Conservation (phyloP, 2,329 filamentous ascomycete species). For the Sporothrix humicola region DNA sequence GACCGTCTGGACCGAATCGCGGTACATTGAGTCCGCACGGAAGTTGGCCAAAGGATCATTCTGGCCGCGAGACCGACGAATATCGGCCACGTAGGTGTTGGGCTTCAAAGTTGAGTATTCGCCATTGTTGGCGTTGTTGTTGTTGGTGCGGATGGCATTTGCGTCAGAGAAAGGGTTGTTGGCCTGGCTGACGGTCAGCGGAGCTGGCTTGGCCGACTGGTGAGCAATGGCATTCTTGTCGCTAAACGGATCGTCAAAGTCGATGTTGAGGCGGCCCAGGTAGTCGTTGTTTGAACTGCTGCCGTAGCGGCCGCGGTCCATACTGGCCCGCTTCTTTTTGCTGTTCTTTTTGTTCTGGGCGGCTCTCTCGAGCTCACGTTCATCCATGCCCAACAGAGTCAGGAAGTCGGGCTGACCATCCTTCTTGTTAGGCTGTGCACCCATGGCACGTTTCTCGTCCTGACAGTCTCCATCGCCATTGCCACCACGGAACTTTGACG, state of each 20-base stretch:
- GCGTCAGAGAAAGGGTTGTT: conserved; percentile 58
- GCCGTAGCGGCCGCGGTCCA: conserved; percentile 34
- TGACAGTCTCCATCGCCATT: neutral
- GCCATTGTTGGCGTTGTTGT: conserved; percentile 38
- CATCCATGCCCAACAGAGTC: conserved; percentile 52
- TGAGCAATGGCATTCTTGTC: conserved; percentile 53
- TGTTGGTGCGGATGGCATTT: conserved; percentile 49
- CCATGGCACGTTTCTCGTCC: conserved; percentile 24
- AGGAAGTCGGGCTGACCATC: conserved; percentile 51
- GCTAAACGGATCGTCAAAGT: conserved; percentile 52
- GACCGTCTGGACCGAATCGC: conserved; percentile 53
- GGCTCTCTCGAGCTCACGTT: conserved; percentile 49
- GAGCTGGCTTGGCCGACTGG: conserved; percentile 49
- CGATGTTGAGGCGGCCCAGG: conserved; percentile 39
- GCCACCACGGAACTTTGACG: conserved; percentile 9
- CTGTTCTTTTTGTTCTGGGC: conserved; percentile 46
- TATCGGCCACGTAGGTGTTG: conserved; percentile 53
- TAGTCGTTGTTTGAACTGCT: conserved; percentile 32
- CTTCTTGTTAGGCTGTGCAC: conserved; percentile 5
- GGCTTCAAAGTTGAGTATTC: conserved; percentile 40
- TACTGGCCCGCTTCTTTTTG: conserved; percentile 34
- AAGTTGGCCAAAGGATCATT: conserved; percentile 44
- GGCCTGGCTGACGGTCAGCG: conserved; percentile 44
- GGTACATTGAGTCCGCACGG: conserved; percentile 49
- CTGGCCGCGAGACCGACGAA: conserved; percentile 57